Base-by-base conservation (phyloP, 192 early-diverging fungal genomes). In the Entomortierella chlamydospora region DNA sequence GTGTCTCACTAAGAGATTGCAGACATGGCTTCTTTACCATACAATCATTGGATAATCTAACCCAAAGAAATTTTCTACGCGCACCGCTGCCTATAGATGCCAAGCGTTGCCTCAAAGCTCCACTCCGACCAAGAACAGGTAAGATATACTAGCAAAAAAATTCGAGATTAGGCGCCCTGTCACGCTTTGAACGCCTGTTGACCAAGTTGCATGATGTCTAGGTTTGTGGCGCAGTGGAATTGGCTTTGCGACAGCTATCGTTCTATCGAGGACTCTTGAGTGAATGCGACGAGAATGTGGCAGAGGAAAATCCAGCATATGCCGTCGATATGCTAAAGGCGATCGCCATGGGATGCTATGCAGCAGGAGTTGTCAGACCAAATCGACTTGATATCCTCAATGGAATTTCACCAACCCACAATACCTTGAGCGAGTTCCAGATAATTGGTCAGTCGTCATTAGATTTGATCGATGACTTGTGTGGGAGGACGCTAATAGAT, bases 241-340 rank as follows among this genome's bases (percentile, higher is more conserved):
- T 57, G 13, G 26, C 76, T 3, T 41, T 79, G 20, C 61, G 39
- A 37, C 76, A 79, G 17, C 57, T 79, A 1, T 79, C 76, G 8
- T 70, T 79, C 41, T 70, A 79, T 26, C 45, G 68, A 37, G 62
- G 68, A 17, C 70, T 79, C 6, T 54, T 79, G 20, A 66, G 64
- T 55, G 76, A 79, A 29, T 79, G 76, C 26, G 68, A 79, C 42
- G 68, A 79, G 31, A 39, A 50, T 23, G 37, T 70, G 2, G 54
- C 74, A 45, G 76, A 70, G 25, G 68, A 70, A n/a, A 50, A 34
- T 6, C 13, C 50, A n/a, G 30, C 26, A 10, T 61, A 64, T 4
- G 25, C 29, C n/a, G 26, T 8, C 4, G 42, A 66, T 34, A 47
- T 70, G 2, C 52, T 79, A 13, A 54, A 58, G 33, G 51, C 68